Percentiles rank a stretch among this genome's conserved stretches.
Evolutionary conservation across 306 rosid genomes (phyloP).

Genomic region (Sechiopsis laciniata): DNA sequence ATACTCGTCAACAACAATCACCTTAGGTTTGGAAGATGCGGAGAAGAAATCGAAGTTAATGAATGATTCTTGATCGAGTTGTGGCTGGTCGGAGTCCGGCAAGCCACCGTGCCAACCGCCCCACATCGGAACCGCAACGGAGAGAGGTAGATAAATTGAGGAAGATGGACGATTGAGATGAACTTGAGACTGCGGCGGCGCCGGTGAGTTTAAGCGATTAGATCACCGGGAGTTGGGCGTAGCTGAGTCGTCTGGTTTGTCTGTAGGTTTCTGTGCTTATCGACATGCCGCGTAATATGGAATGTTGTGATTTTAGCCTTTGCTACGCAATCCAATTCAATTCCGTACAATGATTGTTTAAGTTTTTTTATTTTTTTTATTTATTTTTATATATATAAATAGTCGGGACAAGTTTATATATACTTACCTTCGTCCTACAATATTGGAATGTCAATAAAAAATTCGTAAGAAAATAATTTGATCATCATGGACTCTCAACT

Average conservation of each 20-base stretch:
- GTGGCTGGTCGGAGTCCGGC: constrained; percentile 27
- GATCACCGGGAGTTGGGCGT: not conserved
- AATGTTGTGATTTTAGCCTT: not conserved
- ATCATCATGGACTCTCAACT: too few relatives aligned
- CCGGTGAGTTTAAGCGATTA: not conserved
- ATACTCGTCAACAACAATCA: not conserved
- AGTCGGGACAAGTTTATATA: too few relatives aligned
- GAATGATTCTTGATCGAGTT: constrained; percentile 42
- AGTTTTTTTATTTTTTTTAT: too few relatives aligned
- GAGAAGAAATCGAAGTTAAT: constrained; percentile 61
- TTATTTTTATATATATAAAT: too few relatives aligned
- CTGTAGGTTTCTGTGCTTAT: constrained; percentile 19
- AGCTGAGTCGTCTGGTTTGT: not conserved
- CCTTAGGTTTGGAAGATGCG: constrained; percentile 63
- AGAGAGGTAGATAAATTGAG: not conserved
- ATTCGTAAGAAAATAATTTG: too few relatives aligned
- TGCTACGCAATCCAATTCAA: not conserved
- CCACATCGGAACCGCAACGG: constrained; percentile 42
- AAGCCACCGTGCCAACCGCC: constrained; percentile 35
- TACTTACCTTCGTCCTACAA: too few relatives aligned
- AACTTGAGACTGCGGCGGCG: too few relatives aligned
- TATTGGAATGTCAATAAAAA: too few relatives aligned
- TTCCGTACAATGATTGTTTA: too few relatives aligned
- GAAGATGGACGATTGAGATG: too few relatives aligned
- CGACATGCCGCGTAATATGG: constrained; percentile 36